Evolutionary conservation across 2,329 filamentous ascomycete genomes (phyloP).

Genomic region (Colletotrichum tofieldiae): DNA sequence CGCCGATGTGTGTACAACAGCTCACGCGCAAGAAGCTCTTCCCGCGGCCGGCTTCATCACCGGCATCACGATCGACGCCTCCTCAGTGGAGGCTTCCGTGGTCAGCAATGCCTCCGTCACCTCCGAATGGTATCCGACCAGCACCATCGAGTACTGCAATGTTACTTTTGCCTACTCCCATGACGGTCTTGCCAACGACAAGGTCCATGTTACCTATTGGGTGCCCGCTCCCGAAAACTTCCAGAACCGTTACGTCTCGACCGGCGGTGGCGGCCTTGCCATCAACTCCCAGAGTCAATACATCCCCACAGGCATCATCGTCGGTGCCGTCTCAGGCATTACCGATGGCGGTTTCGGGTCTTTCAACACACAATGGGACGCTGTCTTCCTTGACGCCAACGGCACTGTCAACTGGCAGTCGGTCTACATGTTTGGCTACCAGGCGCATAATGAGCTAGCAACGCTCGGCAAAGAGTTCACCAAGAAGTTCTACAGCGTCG

Average conservation of each 20-base stretch:
- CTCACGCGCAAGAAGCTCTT: slow-evolving; percentile 45
- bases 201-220: slow-evolving; percentile 57
- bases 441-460: slow-evolving; percentile 27
- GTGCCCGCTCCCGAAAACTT: slow-evolving; percentile 60
- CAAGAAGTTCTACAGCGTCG: slow-evolving; percentile 61
- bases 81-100: slow-evolving; percentile 48
- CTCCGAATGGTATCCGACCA: slow-evolving; percentile 50
- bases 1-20: slow-evolving; percentile 44
- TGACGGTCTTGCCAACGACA: slow-evolving; percentile 52
- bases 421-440: slow-evolving; percentile 35
- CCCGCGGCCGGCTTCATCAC: slow-evolving; percentile 46
- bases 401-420: slow-evolving; percentile 35
- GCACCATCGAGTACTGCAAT: slow-evolving; percentile 60
- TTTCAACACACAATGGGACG: slow-evolving; percentile 58
- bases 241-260: slow-evolving; percentile 62
- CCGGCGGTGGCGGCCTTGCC: slow-evolving; percentile 62
- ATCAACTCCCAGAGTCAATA: slow-evolving; percentile 55
- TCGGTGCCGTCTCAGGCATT: slow-evolving; percentile 63
- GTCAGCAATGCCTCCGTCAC: slow-evolving; percentile 52
- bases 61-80: slow-evolving; percentile 49
- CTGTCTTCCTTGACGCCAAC: slow-evolving; percentile 55
- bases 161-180: slow-evolving; percentile 63
- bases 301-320: slow-evolving; percentile 59
- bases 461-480: slow-evolving; percentile 63
- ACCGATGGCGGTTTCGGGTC: slow-evolving; percentile 67